These are phyloP conservation scores for Pueraria montana DNA, from an alignment of 306 rosid species.

Conservation along the genomic window DNA sequence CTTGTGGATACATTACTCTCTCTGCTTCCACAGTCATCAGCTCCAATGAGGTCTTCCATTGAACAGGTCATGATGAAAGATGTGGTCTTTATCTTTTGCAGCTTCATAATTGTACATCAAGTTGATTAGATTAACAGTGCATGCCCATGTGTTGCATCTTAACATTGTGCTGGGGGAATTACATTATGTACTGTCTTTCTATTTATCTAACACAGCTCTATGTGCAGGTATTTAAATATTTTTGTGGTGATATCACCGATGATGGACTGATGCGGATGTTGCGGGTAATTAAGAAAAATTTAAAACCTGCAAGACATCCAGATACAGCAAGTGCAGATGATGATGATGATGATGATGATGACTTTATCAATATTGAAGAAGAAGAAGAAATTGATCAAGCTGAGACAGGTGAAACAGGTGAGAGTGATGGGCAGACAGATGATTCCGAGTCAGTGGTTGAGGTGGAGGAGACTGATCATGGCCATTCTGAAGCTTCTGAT, in stretches of 20 bases:
- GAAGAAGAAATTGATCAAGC: constrained; percentile 83
- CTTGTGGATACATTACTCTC: constrained; percentile 96
- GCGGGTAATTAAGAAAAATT: constrained; percentile 77
- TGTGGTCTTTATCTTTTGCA: constrained; percentile 25
- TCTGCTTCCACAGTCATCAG: constrained; percentile 89
- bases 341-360: constrained; percentile 66
- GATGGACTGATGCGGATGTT: constrained; percentile 86
- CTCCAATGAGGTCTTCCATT: constrained; percentile 86
- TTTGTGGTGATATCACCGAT: constrained; percentile 74
- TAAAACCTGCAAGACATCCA: constrained; percentile 88
- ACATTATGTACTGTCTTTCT: not conserved
- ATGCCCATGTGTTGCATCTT: constrained; percentile 9
- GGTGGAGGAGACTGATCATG: constrained; percentile 63
- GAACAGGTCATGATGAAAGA: constrained; percentile 76
- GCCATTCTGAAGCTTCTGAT: constrained; percentile 70
- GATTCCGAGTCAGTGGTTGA: constrained; percentile 80
- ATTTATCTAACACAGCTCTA: constrained; percentile 40
- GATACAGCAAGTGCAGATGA: constrained; percentile 65
- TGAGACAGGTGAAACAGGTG: constrained; percentile 81
- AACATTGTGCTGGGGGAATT: not conserved
- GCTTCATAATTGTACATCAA: constrained; percentile 23
- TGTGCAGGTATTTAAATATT: constrained; percentile 84
- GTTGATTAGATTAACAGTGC: not conserved
- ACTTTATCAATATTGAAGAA: constrained; percentile 81
- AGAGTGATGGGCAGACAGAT: constrained; percentile 86